Percentiles rank a stretch among this genome's conserved stretches.
phyloP scores from a whole-genome alignment of 1,139 yeast genomes.

The Nakaseomyces delphensis region DNA sequence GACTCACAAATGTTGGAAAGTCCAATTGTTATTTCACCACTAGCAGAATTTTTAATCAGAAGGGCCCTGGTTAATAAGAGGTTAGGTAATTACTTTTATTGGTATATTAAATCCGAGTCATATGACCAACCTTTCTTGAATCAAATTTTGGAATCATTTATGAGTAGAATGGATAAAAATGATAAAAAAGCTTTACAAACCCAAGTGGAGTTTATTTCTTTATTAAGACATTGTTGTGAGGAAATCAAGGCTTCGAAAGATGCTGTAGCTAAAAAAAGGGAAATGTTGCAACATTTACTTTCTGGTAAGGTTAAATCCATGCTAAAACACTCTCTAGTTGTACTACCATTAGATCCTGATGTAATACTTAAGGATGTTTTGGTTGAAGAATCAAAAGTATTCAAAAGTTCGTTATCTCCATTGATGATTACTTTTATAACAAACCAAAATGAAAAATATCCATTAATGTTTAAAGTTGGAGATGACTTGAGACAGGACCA shows the following conservation, averaged over 20 bases:
- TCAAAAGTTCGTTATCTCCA: constrained; percentile 85
- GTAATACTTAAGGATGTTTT: constrained; percentile 59
- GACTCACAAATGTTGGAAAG: constrained; percentile 15
- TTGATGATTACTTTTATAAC: constrained; percentile 73
- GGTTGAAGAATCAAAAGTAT: constrained; percentile 75
- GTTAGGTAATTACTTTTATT: constrained; percentile 76
- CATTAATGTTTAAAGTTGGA: constrained; percentile 89
- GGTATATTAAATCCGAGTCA: constrained; percentile 86
- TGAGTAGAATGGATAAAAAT: constrained; percentile 25
- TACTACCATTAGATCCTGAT: constrained; percentile 35
- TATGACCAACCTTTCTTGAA: constrained; percentile 49
- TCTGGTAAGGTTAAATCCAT: constrained; percentile 29
- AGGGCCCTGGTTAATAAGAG: constrained; percentile 58
- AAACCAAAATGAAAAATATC: constrained; percentile 42
- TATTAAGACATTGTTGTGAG: constrained; percentile 37
- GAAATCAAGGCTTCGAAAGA: constrained; percentile 43
- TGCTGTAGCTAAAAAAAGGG: constrained; percentile 49
- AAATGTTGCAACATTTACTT: constrained; percentile 35
- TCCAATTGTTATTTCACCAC: constrained; percentile 43
- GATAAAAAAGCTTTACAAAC: constrained; percentile 30
- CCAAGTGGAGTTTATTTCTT: constrained; percentile 39
- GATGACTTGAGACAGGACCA: constrained; percentile 97
- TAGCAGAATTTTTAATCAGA: constrained; percentile 71
- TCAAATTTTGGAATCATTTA: constrained; percentile 33
- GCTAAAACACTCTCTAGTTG: constrained; percentile 22